Conservation (phyloP, 2,329 filamentous ascomycete species). For the Cryoendolithus antarcticus region DNA sequence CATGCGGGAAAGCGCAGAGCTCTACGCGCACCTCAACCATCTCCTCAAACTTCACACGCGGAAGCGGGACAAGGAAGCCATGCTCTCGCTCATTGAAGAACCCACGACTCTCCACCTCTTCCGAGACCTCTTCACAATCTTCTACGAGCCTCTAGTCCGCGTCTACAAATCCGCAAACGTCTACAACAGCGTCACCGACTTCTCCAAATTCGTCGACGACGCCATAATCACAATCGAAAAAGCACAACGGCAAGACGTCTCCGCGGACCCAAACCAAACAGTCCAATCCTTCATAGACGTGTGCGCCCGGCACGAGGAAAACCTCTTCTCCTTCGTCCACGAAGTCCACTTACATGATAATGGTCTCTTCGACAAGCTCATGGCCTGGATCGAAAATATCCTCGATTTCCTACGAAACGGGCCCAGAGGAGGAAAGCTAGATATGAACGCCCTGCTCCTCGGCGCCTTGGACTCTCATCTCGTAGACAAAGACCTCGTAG, state of each 20-base stretch:
- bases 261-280: slow-evolving; percentile 92
- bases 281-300: slow-evolving; percentile 97
- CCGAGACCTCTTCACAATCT: slow-evolving; percentile 93
- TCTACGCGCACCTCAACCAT: slow-evolving; percentile 92
- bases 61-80: slow-evolving; percentile 92
- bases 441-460: slow-evolving; percentile 88
- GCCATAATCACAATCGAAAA: slow-evolving; percentile 68
- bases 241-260: slow-evolving; percentile 64
- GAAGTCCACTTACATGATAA: slow-evolving; percentile 97
- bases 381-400: slow-evolving; percentile 95
- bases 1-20: slow-evolving; percentile 75
- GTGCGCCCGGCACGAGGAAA: slow-evolving; percentile 86
- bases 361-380: slow-evolving; percentile 86
- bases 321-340: slow-evolving; percentile 98
- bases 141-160: slow-evolving; percentile 91
- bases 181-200: slow-evolving; percentile 94
- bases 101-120: slow-evolving; percentile 94
- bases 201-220: slow-evolving; percentile 84
- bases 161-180: slow-evolving; percentile 99
- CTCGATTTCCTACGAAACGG: slow-evolving; percentile 84
- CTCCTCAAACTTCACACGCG: slow-evolving; percentile 82
- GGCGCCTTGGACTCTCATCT: slow-evolving; percentile 56
- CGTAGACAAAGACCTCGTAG: slow-evolving; percentile 60
- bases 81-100: slow-evolving; percentile 90
- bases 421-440: slow-evolving; percentile 66